A percentile compares a stretch with the other conserved stretches of the same genome.
phyloP scores from a whole-genome alignment of 176 grass and related monocot genomes.

The Puccinellia tenuiflora region DNA sequence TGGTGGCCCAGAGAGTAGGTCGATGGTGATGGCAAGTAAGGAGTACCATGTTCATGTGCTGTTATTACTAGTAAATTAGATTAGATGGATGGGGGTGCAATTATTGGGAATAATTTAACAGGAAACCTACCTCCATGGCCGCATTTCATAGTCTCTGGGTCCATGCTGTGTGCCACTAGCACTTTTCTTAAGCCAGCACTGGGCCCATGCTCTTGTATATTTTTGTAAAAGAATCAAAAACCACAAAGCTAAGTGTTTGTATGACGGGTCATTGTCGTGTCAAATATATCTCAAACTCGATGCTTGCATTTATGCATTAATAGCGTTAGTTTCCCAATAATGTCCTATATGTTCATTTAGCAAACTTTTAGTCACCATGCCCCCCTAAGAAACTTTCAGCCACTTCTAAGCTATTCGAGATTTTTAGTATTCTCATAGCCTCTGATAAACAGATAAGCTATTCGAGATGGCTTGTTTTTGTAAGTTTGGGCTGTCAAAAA shows the following conservation, averaged over 20 bases:
- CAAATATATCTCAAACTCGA: not conserved
- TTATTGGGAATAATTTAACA: constrained; percentile 21
- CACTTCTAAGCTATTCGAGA: too few relatives aligned
- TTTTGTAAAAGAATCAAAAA: not conserved
- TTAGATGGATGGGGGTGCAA: constrained; percentile 3
- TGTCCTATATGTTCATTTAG: too few relatives aligned
- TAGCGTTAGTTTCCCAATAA: not conserved
- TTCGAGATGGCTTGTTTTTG: too few relatives aligned
- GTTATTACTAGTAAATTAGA: not conserved
- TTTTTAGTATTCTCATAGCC: too few relatives aligned
- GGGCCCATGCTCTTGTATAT: not conserved
- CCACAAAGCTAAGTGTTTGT: not conserved
- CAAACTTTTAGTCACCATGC: too few relatives aligned
- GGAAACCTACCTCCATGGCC: not conserved
- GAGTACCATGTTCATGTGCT: constrained; percentile 7
- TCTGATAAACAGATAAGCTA: too few relatives aligned
- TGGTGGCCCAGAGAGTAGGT: not conserved
- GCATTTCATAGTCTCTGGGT: not conserved
- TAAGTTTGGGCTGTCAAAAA: too few relatives aligned
- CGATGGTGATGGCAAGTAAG: not conserved
- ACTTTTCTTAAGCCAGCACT: not conserved
- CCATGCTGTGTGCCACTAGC: not conserved
- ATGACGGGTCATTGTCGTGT: not conserved
- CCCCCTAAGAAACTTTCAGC: too few relatives aligned
- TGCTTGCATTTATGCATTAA: not conserved